A percentile compares a stretch with the other conserved stretches of the same genome.
Evolutionary conservation across 164 flowering plant species (phyloP).

Genomic region (Chloranthus sessilifolius): DNA sequence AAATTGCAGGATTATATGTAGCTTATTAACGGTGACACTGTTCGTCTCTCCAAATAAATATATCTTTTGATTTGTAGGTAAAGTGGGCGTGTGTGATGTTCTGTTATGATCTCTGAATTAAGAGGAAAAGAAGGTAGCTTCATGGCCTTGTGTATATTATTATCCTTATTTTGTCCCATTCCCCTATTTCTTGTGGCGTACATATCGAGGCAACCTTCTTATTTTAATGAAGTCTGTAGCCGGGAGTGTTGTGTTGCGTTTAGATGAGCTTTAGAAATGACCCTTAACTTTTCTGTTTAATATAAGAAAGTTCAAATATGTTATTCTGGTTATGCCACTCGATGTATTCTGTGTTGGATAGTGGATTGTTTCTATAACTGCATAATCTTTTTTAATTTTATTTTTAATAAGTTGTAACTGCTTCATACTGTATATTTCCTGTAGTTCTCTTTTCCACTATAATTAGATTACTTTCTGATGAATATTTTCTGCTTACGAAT

Average conservation of each 20-base stretch:
- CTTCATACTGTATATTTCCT: no score
- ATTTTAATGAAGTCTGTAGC: conserved; percentile 4
- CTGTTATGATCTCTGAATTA: conserved; percentile 95
- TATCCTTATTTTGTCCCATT: conserved; percentile 19
- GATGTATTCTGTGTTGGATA: no score
- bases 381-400: no score
- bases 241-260: neutral
- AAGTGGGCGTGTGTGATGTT: conserved; percentile 71
- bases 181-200: conserved; percentile 19
- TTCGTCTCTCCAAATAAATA: conserved; percentile 82
- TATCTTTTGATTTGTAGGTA: conserved; percentile 97
- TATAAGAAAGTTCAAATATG: no score
- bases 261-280: conserved; percentile 2
- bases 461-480: no score
- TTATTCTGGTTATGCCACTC: no score
- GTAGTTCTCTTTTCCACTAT: no score
- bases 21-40: conserved; percentile 54
- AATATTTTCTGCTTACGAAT: no score
- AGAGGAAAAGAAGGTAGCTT: conserved; percentile 92
- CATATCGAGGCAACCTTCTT: conserved; percentile 11
- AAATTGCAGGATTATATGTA: conserved; percentile 32
- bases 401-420: no score
- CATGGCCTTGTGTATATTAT: conserved; percentile 51
- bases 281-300: neutral
- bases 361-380: no score